Conservation (phyloP, 1,284 basidiomycete genomes). For the Ceratobasidium sp. region DNA sequence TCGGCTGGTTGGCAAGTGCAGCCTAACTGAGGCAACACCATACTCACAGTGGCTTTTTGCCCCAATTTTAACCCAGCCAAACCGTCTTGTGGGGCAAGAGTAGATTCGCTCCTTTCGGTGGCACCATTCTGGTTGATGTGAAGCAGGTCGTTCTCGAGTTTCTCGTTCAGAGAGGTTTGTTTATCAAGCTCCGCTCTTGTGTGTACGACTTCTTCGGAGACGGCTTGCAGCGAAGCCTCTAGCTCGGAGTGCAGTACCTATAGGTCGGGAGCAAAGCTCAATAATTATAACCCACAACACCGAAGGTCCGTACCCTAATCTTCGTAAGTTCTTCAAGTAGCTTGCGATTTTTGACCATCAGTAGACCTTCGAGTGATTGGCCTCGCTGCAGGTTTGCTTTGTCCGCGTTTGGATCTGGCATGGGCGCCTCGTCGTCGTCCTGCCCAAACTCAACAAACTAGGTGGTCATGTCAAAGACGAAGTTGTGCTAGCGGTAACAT, state of each 20-base stretch:
- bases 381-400: slow-evolving; percentile 79
- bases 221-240: slow-evolving; percentile 69
- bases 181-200: slow-evolving; percentile 77
- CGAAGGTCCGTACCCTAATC: slow-evolving; percentile 71
- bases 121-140: slow-evolving; percentile 69
- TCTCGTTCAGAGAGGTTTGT: slow-evolving; percentile 84
- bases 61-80: slow-evolving; percentile 80
- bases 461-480: background rate
- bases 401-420: slow-evolving; percentile 88
- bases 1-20: background rate
- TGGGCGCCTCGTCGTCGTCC: slow-evolving; percentile 64
- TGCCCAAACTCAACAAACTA: slow-evolving; percentile 93
- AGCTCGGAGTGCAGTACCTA: slow-evolving; percentile 86
- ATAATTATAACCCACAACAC: background rate
- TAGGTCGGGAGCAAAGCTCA: background rate
- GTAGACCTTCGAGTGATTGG: slow-evolving; percentile 87
- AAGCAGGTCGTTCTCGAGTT: slow-evolving; percentile 90
- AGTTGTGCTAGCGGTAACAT: background rate
- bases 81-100: slow-evolving; percentile 57
- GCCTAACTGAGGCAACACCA: slow-evolving; percentile 23
- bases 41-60: slow-evolving; percentile 61
- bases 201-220: slow-evolving; percentile 68
- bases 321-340: slow-evolving; percentile 95
- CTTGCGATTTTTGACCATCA: slow-evolving; percentile 93
- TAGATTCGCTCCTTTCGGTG: slow-evolving; percentile 51